Base-by-base conservation (phyloP, 2,329 filamentous ascomycete genomes). In the Dothideomycetes sp. region DNA sequence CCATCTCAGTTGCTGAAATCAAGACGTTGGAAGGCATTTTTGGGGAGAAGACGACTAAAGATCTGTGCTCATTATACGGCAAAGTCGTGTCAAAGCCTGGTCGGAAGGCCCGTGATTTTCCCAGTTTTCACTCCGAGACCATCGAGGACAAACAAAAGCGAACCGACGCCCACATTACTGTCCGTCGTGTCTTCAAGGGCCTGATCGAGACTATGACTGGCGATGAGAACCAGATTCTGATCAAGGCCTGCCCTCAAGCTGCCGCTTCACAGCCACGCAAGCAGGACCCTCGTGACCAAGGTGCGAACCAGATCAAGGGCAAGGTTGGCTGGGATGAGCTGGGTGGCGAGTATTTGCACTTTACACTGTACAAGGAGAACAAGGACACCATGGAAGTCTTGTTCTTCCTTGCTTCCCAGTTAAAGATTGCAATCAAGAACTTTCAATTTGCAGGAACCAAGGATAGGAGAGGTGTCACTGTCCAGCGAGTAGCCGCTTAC, bases 311-410 rank as follows among this genome's bases (percentile, higher is more conserved):
- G 18, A 39, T 37, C 8, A 57, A 59, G 36, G 61, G 65, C 33
- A 72, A 70, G 49, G 52, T 73, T 27, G 68, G 65, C 38, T 83
- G 78, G 78, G 65, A 76, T 38, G 77, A 82, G 47, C 64, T 79
- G 31, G 79, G 71, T n/a, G 85, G 83, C 14, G 81, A 87, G 36
- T 91, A 85, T 58, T 66, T 94, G 11, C 87, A 94, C 59, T 94
- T 94, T 58, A 89, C 84, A 0, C 69, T 95, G 37, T 93, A 89
- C 73, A 95, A 95, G 64, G 88, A 94, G 64, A 95, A 95, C 64
- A 88, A 89, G 56, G 88, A 95, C 56, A 95, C 88, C 1, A 93
- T 94, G 84, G 88, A 95, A 51, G 81, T 85, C 0, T 70, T 93
- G 38, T 80, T 77, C 38, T 84, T 82, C 52, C 72, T 95, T 31